A percentile compares a stretch with the other conserved stretches of the same genome.
Evolutionary conservation across 2,329 filamentous ascomycete species (phyloP).

Genomic region (Cadophora sp.): DNA sequence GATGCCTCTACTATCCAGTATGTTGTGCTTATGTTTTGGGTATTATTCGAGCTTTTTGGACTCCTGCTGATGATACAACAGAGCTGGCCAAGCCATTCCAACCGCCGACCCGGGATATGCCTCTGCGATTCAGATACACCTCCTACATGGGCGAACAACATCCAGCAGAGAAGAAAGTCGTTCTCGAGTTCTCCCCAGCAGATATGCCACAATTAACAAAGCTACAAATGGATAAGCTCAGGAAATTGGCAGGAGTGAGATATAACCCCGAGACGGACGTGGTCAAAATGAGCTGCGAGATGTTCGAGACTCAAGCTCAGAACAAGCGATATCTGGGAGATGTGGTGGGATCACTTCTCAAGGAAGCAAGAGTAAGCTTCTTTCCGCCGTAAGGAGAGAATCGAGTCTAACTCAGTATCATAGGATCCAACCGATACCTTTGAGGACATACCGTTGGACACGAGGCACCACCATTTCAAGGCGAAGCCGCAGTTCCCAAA

Average conservation of each 20-base stretch:
- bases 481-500: conserved; percentile 75
- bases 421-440: conserved; percentile 81
- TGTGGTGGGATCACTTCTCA: conserved; percentile 74
- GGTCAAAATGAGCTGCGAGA: conserved; percentile 90
- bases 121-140: conserved; percentile 94
- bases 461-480: conserved; percentile 80
- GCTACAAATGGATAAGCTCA: conserved; percentile 77
- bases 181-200: conserved; percentile 82
- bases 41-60: background rate
- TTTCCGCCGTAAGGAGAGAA: background rate
- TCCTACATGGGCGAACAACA: conserved; percentile 95
- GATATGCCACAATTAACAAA: conserved; percentile 74
- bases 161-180: conserved; percentile 91
- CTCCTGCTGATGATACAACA: conserved; percentile 48
- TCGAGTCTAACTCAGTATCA: conserved; percentile 33
- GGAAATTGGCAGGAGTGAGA: conserved; percentile 83
- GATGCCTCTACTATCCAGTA: conserved; percentile 89
- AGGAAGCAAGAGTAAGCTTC: conserved; percentile 68
- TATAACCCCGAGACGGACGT: conserved; percentile 86
- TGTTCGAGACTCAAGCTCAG: conserved; percentile 86
- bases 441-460: conserved; percentile 87
- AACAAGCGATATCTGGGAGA: conserved; percentile 96
- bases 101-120: conserved; percentile 69
- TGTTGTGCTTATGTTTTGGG: conserved; percentile 47
- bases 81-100: conserved; percentile 84